Base-by-base conservation (phyloP, 2,329 filamentous ascomycete species). In the Diaporthe vaccinii region DNA sequence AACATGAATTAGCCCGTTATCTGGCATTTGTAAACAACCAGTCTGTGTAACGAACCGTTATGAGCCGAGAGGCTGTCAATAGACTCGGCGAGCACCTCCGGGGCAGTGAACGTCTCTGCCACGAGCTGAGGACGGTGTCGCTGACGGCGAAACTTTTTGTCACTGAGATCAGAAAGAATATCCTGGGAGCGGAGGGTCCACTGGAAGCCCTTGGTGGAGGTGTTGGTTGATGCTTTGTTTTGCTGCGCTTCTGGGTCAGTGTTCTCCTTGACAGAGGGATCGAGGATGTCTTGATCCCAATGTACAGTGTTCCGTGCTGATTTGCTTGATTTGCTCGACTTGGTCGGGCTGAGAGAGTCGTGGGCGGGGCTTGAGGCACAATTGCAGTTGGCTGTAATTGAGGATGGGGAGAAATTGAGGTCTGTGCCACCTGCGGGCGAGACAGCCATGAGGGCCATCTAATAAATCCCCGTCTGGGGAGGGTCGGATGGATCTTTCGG, bases 51-150 rank as follows among this genome's bases (percentile, higher is more conserved):
- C 74, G 20, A 70, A 75, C 75, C 67, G 39, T 51, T 55, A 14
- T 61, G 59, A 51, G 39, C 59, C 51, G 49, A 36, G 22, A 41
- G 49, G 49, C 28, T 65, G 41, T 67, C 46, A 53, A 34, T 51
- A 28, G 57, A 70, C 41, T 74, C 51, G 15, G 51, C 31, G 17
- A 31, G 69, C 14, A 70, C n/a, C 25, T 51, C 53, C 12, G 75
- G 75, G 53, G 73, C 75, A 75, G 72, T 67, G 25, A 76, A 76
- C 2, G 75, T 76, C 62, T 76, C 75, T 61, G 73, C 69, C 5
- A 46, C 62, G 14, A 76, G 69, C 44, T 57, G 75, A 34, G 73
- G 58, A 28, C 75, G 73, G 12, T 67, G 73, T 39, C 75, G 69
- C n/a, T 73, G 75, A 46, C 73, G 62, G 53, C 75, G 73, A 49